Base-by-base conservation (phyloP, 2,329 filamentous ascomycete species). In the Pseudogymnoascus sp. region DNA sequence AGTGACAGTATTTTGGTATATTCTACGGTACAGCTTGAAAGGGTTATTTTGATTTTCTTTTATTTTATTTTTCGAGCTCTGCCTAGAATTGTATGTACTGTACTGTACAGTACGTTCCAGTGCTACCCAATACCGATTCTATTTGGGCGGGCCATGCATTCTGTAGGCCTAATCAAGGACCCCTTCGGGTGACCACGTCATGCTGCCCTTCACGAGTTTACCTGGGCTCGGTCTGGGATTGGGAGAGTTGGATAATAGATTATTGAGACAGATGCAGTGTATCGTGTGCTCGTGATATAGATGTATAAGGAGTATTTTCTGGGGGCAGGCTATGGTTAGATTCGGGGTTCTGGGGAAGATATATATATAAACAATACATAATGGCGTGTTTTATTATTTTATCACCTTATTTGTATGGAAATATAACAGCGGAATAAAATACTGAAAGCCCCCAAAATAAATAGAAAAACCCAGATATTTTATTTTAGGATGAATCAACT, bases 151-250 rank as follows among this genome's bases (percentile, higher is more conserved):
- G 28, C 18, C 47, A 53, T 53, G 28, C 47, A 53, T 33, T 33
- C 47, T 1, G n/a, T 35, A 53, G 47, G 47, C 47, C 47, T 35
- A 53, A 53, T 53, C 47, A 53, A 53, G 47, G 28, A 33, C 47
- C 47, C 47, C 28, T 53, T 53, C 15, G 28, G 47, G 28, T 53
- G 47, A 53, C 47, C 47, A 53, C 47, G 28, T 53, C 47, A 53
- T 53, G 47, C n/a, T 53, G 47, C 28, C 9, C 28, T 33, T 20
- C 28, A 53, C 47, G 28, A 14, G 47, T 53, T 53, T 53, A 35
- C 33, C 33, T 33, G 28, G 28, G 47, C 28, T 12, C 1, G 28
- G 15, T 35, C 5, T 53, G 2, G 47, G n/a, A 53, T 53, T 53
- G 47, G 47, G 47, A 53, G 43, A 53, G 43, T 8, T 35, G 47